These are phyloP conservation scores for Scheffersomyces segobiensis DNA, from an alignment of 1,139 yeast genomes.

Conservation along the genomic window DNA sequence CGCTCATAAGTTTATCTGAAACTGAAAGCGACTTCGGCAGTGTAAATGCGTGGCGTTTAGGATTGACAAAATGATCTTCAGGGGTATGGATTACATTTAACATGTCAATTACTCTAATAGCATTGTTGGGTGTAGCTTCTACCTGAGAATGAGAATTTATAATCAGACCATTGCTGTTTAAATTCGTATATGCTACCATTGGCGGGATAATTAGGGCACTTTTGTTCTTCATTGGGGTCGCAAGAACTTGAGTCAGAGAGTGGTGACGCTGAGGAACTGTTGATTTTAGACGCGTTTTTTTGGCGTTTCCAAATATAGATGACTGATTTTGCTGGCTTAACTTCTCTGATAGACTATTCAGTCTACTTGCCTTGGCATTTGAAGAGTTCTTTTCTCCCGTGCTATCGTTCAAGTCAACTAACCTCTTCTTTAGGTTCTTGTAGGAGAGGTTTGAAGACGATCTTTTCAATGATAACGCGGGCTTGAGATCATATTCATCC, in stretches of 20 bases:
- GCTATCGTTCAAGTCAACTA: slow-evolving; percentile 43
- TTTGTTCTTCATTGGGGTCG: slow-evolving; percentile 24
- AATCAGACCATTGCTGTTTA: not conserved
- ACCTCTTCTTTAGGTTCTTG: slow-evolving; percentile 43
- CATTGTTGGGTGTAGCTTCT: slow-evolving; percentile 10
- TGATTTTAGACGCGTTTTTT: slow-evolving; percentile 15
- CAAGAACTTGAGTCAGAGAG: slow-evolving; percentile 26
- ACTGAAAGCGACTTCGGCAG: not conserved
- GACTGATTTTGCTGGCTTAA: slow-evolving; percentile 7
- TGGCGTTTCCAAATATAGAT: slow-evolving; percentile 31
- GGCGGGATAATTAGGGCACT: not conserved
- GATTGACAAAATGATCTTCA: slow-evolving; percentile 5
- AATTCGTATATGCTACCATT: not conserved
- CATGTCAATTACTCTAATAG: slow-evolving; percentile 3
- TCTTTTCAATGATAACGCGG: slow-evolving; percentile 36
- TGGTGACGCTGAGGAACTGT: not conserved
- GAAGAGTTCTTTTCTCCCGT: slow-evolving; percentile 4
- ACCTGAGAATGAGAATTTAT: slow-evolving; percentile 4
- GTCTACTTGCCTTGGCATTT: slow-evolving; percentile 4
- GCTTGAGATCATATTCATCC: slow-evolving; percentile 23
- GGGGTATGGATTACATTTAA: slow-evolving; percentile 8
- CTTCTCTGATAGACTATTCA: slow-evolving; percentile 12
- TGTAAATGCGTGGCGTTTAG: not conserved
- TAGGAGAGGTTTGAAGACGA: slow-evolving; percentile 47
- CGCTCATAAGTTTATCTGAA: not conserved